A percentile compares a stretch with the other conserved stretches of the same genome.
phyloP scores from a whole-genome alignment of 2,329 filamentous ascomycete species.

The Colletotrichum destructivum region DNA sequence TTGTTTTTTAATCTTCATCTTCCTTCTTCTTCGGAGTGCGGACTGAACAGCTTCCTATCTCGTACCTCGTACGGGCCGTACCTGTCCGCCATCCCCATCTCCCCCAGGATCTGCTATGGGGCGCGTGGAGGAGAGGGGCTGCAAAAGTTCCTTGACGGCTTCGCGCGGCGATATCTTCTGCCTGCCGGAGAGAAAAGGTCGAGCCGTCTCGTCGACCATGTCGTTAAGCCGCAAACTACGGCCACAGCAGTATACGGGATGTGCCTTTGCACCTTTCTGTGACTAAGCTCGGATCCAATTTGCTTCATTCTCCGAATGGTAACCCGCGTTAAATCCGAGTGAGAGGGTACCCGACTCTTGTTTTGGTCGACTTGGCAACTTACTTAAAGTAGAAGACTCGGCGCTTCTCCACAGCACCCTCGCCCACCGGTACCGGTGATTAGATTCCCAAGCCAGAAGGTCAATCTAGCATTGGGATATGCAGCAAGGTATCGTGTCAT shows the following conservation, averaged over 20 bases:
- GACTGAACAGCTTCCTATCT: neutral
- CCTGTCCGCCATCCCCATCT: too few relatives aligned
- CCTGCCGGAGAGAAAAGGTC: neutral
- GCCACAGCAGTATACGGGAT: neutral
- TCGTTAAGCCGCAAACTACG: neutral
- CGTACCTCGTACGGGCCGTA: neutral
- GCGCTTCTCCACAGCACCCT: neutral
- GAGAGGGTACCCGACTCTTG: neutral
- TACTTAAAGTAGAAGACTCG: neutral
- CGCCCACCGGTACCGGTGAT: too few relatives aligned
- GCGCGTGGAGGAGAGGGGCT: neutral
- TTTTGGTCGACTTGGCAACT: neutral
- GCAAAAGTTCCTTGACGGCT: neutral
- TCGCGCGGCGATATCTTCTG: neutral
- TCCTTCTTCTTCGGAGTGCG: neutral
- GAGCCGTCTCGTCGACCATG: too few relatives aligned
- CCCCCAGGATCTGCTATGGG: too few relatives aligned
- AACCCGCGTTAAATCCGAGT: neutral
- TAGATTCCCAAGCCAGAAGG: neutral
- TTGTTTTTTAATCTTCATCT: neutral
- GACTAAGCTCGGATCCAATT: too few relatives aligned
- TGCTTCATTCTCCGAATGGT: too few relatives aligned
- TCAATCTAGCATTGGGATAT: neutral
- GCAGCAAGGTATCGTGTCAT: neutral
- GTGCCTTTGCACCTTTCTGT: neutral